phyloP scores from a whole-genome alignment of 2,329 filamentous ascomycete species.

The Microdochium bolleyi region DNA sequence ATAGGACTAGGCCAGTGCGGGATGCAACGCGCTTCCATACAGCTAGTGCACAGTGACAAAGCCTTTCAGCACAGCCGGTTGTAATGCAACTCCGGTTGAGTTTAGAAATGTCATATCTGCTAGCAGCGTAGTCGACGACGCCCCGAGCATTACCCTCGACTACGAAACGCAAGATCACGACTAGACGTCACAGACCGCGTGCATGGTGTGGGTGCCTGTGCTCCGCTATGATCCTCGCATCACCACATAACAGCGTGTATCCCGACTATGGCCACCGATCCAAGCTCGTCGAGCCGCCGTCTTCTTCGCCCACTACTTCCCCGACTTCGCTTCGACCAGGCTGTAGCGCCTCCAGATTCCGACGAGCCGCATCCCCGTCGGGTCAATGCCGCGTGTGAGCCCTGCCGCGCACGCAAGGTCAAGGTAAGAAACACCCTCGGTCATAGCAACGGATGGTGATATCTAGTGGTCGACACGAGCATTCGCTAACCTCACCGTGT shows the following conservation, averaged over 20 bases:
- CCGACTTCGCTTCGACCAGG: too few species aligned
- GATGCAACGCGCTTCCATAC: neutral
- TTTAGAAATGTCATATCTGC: neutral
- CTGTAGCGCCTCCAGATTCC: neutral
- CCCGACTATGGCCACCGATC: neutral
- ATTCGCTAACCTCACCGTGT: neutral
- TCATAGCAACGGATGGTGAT: neutral
- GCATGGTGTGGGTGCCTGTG: neutral
- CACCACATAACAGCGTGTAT: neutral
- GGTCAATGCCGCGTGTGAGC: neutral
- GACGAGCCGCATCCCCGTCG: neutral
- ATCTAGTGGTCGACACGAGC: neutral
- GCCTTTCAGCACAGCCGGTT: neutral
- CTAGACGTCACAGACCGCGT: neutral
- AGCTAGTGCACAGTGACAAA: neutral
- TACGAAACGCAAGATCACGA: neutral
- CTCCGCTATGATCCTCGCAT: neutral
- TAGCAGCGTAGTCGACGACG: neutral
- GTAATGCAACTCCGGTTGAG: neutral
- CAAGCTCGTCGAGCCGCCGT: neutral
- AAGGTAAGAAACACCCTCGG: neutral
- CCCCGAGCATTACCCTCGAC: neutral
- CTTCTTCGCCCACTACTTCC: too few species aligned
- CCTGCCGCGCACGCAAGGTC: neutral
- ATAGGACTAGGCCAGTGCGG: neutral